Base-by-base conservation (phyloP, 192 early-diverging fungal genomes). In the Coemansia sp. region DNA sequence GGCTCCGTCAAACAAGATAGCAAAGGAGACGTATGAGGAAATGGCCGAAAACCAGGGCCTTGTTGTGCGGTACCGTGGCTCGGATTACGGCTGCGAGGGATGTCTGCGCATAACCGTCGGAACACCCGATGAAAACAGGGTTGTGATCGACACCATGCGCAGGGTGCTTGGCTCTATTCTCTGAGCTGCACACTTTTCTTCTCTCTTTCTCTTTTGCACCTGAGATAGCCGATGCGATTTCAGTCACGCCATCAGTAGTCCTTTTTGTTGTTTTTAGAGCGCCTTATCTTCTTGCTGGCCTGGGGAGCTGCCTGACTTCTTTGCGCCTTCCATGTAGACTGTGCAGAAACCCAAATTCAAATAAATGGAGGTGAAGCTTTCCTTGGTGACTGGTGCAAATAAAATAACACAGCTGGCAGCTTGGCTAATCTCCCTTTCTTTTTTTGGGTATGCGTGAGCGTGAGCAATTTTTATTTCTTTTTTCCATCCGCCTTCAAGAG, bases 61-160 rank as follows among this genome's bases (percentile, higher is more conserved):
- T 6, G 98, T 99, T 0, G 96, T 99, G 16, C 85, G 98, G 37
- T 99, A 90, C 84, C 84, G 98, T 67, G 98, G 98, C 26, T 87
- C 77, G 19, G 98, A 99, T 75, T 69, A 86, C 63, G 98, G 98
- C 11, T 99, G 97, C 69, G 84, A 87, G 54, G 98, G 93, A 1
- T 98, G 97, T 73, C 68, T 99, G 73, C 86, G 98, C 71, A 90
- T 99, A 63, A 99, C 95, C 4, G 89, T 99, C 36, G 97, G 98
- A 18, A 97, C 91, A 0, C 72, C 79, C 5, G 88, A 91, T 45
- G 96, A 99, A 67, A 98, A 95, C 76, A 68, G 73, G 43, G 65
- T 67, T 4, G 80, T 98, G 60, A 73, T 95, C 42, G 66, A 46
- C 19, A 83, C 81, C 41, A 72, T 83, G 73, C 69, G 81, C 64